A percentile compares a stretch with the other conserved stretches of the same genome.
Conservation (phyloP, 129 eudicot genomes). For the carrot (Daucus carota) region DH1_v3.0 NC_030381.2:44456001-44456500, state of each 20-base stretch:
- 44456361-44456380: background rate
- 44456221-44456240: constrained; percentile 23
- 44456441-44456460: background rate
- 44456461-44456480: background rate
- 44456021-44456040: background rate
- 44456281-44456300: constrained; percentile 47
- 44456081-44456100: background rate
- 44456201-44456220: constrained; percentile 38
- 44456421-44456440: background rate
- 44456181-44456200: constrained; percentile 87
- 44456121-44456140: constrained; percentile 6
- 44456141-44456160: constrained; percentile 43
- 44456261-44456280: constrained; percentile 61
- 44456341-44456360: constrained; percentile 69
- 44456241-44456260: constrained; percentile 62
- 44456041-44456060: background rate
- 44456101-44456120: constrained; percentile 14
- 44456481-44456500: background rate
- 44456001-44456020: constrained; percentile 17
- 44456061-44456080: background rate
- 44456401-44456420: too few relatives aligned
- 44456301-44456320: constrained; percentile 35
- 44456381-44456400: too few relatives aligned
- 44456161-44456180: constrained; percentile 94
- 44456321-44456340: constrained; percentile 55